Conservation (phyloP, 352 stramenopile species). For the Pythium guiyangense region DNA sequence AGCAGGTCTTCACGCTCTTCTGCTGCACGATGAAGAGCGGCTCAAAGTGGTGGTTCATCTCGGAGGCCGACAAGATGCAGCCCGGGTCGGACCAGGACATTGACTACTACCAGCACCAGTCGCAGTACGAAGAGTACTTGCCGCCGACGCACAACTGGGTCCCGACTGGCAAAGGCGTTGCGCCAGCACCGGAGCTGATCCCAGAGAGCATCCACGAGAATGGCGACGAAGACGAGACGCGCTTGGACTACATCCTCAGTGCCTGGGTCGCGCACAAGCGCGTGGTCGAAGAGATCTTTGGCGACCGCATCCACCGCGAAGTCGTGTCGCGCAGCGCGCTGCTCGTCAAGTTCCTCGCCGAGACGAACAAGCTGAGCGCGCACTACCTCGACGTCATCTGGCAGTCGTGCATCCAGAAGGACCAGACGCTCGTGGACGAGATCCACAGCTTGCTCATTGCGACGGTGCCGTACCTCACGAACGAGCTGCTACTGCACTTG, state of each 20-base stretch:
- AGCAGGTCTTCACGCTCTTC: slow-evolving; percentile 92
- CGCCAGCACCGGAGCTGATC: slow-evolving; percentile 64
- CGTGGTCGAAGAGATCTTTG: slow-evolving; percentile 85
- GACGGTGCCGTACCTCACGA: slow-evolving; percentile 70
- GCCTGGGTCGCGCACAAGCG: slow-evolving; percentile 68
- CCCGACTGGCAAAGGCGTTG: slow-evolving; percentile 65
- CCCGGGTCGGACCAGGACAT: slow-evolving; percentile 98
- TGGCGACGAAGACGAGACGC: slow-evolving; percentile 36
- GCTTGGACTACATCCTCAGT: slow-evolving; percentile 72
- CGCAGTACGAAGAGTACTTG: slow-evolving; percentile 90
- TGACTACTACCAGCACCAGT: slow-evolving; percentile 99
- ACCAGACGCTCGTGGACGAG: slow-evolving; percentile 76
- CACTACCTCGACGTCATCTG: slow-evolving; percentile 72
- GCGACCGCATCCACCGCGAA: slow-evolving; percentile 85
- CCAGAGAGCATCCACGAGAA: slow-evolving; percentile 54
- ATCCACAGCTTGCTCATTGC: slow-evolving; percentile 79
- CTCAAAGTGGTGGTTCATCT: slow-evolving; percentile 99
- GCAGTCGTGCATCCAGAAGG: slow-evolving; percentile 79
- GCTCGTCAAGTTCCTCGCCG: slow-evolving; percentile 81
- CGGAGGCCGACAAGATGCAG: slow-evolving; percentile 95
- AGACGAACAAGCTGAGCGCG: slow-evolving; percentile 70
- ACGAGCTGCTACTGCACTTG: slow-evolving; percentile 67
- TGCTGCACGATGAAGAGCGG: slow-evolving; percentile 97
- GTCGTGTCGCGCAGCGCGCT: slow-evolving; percentile 79
- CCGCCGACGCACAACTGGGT: slow-evolving; percentile 91